phyloP scores from a whole-genome alignment of 371 early-diverging fungal genomes.

The Mucor indicus region DNA sequence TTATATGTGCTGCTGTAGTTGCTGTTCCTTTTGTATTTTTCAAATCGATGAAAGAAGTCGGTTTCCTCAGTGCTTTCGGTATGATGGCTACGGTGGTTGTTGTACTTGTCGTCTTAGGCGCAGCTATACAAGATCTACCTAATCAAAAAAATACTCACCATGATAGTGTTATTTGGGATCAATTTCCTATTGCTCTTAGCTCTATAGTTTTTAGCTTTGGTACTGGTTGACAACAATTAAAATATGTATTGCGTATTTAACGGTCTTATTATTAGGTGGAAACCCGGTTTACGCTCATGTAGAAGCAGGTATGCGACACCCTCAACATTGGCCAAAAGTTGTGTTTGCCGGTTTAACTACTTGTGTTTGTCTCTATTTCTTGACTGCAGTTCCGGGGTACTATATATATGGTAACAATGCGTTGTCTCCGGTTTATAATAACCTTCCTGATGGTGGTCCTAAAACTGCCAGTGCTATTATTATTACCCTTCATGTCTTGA shows the following conservation, averaged over 20 bases:
- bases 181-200: slow-evolving; percentile 61
- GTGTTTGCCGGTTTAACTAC: slow-evolving; percentile 65
- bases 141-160: slow-evolving; percentile 17
- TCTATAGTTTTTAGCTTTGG: slow-evolving; percentile 63
- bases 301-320: slow-evolving; percentile 79
- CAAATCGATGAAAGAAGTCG: slow-evolving; percentile 76
- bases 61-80: slow-evolving; percentile 44
- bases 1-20: slow-evolving; percentile 59
- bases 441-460: slow-evolving; percentile 62
- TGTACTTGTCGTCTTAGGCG: slow-evolving; percentile 22
- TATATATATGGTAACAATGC: slow-evolving; percentile 75
- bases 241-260: background rate
- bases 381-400: slow-evolving; percentile 79
- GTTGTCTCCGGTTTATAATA: slow-evolving; percentile 72
- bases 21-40: slow-evolving; percentile 67
- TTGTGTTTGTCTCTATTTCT: slow-evolving; percentile 71
- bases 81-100: slow-evolving; percentile 26
- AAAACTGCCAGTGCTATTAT: slow-evolving; percentile 68
- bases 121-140: slow-evolving; percentile 13
- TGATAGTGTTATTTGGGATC: slow-evolving; percentile 42
- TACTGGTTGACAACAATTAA: slow-evolving; percentile 1
- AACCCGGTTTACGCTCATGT: slow-evolving; percentile 57
- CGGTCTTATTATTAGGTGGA: slow-evolving; percentile 13
- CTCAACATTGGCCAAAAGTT: slow-evolving; percentile 72
- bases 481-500: slow-evolving; percentile 77